phyloP scores from a whole-genome alignment of 148 eudicot species.

The Amaranthus palmeri region DNA sequence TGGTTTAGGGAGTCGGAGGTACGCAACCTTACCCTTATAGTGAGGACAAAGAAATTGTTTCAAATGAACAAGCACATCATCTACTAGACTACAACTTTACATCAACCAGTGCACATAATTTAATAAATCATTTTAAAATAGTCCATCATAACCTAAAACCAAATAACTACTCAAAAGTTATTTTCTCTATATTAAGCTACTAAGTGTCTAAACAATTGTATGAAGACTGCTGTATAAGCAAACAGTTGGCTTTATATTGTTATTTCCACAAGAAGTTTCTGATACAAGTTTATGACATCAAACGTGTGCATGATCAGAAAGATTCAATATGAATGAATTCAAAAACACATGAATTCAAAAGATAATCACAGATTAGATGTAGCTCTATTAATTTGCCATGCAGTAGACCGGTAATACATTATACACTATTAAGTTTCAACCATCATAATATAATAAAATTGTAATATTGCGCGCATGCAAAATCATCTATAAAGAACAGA shows the following conservation, averaged over 20 bases:
- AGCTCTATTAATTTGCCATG: not conserved
- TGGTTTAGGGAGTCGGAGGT: no score
- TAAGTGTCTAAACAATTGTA: not conserved
- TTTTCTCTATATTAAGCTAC: not conserved
- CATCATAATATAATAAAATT: no score
- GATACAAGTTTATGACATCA: not conserved
- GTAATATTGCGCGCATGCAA: not conserved
- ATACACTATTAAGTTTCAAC: no score
- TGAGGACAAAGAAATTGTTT: no score
- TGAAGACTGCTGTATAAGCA: not conserved
- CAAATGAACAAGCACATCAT: no score
- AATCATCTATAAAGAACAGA: not conserved
- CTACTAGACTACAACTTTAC: no score
- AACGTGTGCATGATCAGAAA: not conserved
- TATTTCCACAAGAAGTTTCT: not conserved
- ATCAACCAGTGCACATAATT: no score
- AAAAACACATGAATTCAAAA: not conserved
- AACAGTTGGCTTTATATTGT: not conserved
- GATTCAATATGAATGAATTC: not conserved
- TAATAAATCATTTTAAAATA: no score
- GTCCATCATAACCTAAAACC: no score
- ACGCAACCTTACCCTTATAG: no score
- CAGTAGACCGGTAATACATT: not conserved
- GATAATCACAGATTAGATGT: not conserved
- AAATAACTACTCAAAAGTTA: no score